Evolutionary conservation across 2,329 filamentous ascomycete species (phyloP), one percentile per base, ranked within the genome.

Genomic region (Tolypocladium ophioglossoides): DNA sequence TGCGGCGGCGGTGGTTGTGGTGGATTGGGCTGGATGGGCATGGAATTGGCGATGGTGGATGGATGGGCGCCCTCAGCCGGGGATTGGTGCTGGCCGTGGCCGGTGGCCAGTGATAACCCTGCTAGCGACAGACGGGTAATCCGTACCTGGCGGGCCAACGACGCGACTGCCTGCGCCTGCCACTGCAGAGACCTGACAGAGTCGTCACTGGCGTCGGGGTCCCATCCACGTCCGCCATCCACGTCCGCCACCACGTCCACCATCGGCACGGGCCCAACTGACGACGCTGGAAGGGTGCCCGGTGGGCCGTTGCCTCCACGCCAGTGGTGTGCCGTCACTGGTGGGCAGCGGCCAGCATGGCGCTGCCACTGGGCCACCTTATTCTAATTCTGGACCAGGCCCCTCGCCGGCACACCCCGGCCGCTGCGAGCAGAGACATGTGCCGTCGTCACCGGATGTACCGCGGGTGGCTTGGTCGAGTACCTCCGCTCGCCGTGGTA

Each of bases 341-440:
- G 48, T 39, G 48, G 34, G 34, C 32, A 14, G n/a, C 32, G 32
- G 20, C 58, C 60, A 65, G 56, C 56, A 67, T 63, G 66, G 66
- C 65, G 63, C 64, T 68, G 66, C 65, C 61, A 66, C 64, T 62
- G 54, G 56, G 55, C 59, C 59, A 51, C 53, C 49, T 52, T 48
- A 57, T 67, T 68, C 67, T 69, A 69, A 69, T 68, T 69, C 67
- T 66, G 64, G 67, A 64, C 56, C 58, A 58, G 54, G 56, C 50
- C 41, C 6, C 30, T 30, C 30, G 32, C 32, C 14, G 32, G 32
- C 32, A 34, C 16, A 9, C 41, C 41, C 11, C 38, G 39, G 20
- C n/a, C 39, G 20, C 39, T 40, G 20, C 32, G 30, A 37, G 38
- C n/a, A 41, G 27, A 18, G 35, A 32, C 48, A 30, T 49, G 35